Conservation (phyloP, 2,329 filamentous ascomycete genomes). For the Leptographium wingfieldii region DNA sequence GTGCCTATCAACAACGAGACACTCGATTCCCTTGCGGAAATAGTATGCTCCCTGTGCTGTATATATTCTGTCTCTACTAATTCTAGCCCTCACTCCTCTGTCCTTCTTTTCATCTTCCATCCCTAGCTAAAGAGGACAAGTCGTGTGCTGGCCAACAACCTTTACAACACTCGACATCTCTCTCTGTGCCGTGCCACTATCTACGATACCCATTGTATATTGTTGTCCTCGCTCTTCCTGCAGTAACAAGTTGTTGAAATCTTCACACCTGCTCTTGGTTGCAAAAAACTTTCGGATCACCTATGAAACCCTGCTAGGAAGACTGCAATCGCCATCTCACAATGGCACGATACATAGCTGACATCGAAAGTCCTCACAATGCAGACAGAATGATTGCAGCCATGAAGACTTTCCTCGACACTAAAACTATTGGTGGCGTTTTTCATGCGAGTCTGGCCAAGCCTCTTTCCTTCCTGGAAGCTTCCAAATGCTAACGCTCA, state of each 20-base stretch:
- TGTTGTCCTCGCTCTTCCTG: neutral
- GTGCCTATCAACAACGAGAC: neutral
- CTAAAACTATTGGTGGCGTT: constrained; percentile 2
- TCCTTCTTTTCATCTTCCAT: neutral
- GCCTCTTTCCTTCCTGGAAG: neutral
- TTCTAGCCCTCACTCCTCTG: neutral
- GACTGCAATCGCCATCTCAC: neutral
- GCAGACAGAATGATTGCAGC: neutral
- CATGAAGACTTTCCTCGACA: neutral
- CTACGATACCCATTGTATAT: too few species aligned
- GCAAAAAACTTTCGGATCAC: neutral
- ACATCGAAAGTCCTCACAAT: constrained; percentile 2
- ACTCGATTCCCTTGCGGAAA: neutral
- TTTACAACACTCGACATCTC: too few species aligned
- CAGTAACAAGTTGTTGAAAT: too few species aligned
- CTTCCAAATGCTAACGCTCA: neutral
- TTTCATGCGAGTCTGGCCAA: constrained; percentile 1
- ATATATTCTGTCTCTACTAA: neutral
- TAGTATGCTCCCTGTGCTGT: neutral
- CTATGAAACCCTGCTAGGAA: neutral
- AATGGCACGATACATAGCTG: neutral
- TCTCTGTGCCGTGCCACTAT: too few species aligned
- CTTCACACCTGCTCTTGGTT: too few species aligned
- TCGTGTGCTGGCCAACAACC: too few species aligned
- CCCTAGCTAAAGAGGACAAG: neutral